phyloP scores from a whole-genome alignment of 768 basidiomycete species.

The Hemileccinum impolitum region DNA sequence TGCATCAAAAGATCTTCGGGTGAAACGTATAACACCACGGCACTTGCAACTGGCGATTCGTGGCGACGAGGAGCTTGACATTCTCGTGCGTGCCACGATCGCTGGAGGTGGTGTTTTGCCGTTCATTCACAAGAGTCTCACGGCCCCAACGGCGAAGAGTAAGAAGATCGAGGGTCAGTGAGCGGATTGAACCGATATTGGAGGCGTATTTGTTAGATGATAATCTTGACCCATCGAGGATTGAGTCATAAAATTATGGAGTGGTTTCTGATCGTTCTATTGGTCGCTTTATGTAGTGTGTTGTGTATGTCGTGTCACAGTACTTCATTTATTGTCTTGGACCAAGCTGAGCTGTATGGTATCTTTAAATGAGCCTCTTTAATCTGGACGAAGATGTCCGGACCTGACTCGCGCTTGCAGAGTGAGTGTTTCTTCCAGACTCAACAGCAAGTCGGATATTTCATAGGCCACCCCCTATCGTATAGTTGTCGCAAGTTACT shows the following conservation, averaged over 20 bases:
- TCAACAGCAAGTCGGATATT: too few relatives aligned
- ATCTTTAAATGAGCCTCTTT: too few relatives aligned
- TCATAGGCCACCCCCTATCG: too few relatives aligned
- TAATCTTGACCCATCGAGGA: neutral
- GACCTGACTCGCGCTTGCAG: too few relatives aligned
- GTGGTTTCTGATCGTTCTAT: conserved; percentile 5
- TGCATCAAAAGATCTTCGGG: conserved; percentile 94
- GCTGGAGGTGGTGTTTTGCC: conserved; percentile 86
- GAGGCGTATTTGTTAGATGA: conserved; percentile 8
- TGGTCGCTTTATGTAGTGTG: conserved; percentile 14
- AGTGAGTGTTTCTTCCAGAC: too few relatives aligned
- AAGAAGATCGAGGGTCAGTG: conserved; percentile 41
- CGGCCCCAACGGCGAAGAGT: conserved; percentile 44
- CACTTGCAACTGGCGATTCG: conserved; percentile 95
- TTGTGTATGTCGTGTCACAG: conserved; percentile 8
- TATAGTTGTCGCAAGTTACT: too few relatives aligned
- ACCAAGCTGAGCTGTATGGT: too few relatives aligned
- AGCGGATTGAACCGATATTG: neutral
- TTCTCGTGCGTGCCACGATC: conserved; percentile 89
- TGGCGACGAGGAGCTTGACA: conserved; percentile 97
- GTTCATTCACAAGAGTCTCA: conserved; percentile 85
- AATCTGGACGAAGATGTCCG: too few relatives aligned
- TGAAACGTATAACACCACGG: conserved; percentile 95
- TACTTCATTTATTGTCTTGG: neutral
- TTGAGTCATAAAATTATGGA: conserved; percentile 26